Conservation (phyloP, 768 basidiomycete genomes). For the Gloeostereum incarnatum region DNA sequence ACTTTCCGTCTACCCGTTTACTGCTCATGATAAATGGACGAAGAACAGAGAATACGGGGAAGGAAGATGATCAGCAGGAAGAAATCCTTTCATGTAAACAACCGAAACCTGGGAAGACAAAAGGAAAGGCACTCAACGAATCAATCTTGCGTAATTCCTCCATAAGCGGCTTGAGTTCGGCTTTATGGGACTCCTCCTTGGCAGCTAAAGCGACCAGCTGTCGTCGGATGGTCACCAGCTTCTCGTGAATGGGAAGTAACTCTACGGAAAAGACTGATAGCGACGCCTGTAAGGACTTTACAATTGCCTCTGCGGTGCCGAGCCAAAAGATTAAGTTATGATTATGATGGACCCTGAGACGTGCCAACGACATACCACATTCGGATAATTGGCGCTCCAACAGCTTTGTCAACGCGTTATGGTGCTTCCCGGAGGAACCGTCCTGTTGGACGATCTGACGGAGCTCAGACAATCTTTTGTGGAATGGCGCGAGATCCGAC, state of each 20-base stretch:
- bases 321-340: not conserved
- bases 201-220: conserved; percentile 84
- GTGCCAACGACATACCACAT: conserved; percentile 57
- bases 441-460: conserved; percentile 83
- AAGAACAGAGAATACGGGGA: conserved; percentile 7
- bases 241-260: conserved; percentile 85
- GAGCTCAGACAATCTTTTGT: conserved; percentile 69
- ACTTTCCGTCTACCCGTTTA: conserved; percentile 93
- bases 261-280: conserved; percentile 84
- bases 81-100: conserved; percentile 4
- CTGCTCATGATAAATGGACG: conserved; percentile 25
- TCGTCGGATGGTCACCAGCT: conserved; percentile 78
- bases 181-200: conserved; percentile 76
- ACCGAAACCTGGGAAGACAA: conserved; percentile 14
- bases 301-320: conserved; percentile 55
- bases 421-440: conserved; percentile 71
- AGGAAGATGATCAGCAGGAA: conserved; percentile 13
- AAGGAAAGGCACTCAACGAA: conserved; percentile 63
- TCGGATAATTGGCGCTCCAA: conserved; percentile 87
- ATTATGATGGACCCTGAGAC: not conserved
- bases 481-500: conserved; percentile 82
- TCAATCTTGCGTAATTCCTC: conserved; percentile 96
- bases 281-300: conserved; percentile 73
- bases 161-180: conserved; percentile 81
- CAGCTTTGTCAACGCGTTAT: conserved; percentile 79